Evolutionary conservation across 768 basidiomycete genomes (phyloP), one percentile per base, ranked within the genome.

Genomic region (Rhodosporidiobolus odoratus): DNA sequence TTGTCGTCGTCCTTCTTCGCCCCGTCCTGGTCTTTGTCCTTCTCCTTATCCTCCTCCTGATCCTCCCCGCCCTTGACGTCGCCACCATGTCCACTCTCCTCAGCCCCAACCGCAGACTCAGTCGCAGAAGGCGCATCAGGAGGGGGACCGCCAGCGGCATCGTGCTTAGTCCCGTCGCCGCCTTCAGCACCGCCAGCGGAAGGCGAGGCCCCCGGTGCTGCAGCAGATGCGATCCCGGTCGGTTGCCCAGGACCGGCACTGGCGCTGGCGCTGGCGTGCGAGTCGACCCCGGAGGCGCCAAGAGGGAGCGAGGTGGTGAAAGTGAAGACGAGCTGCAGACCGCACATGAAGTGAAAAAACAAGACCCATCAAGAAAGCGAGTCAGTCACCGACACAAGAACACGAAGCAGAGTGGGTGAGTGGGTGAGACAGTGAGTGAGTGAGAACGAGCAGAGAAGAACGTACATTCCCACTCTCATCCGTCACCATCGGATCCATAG

Each of bases 271-370:
- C 21, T 25, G 19, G 15, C 48, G 48, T 10, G 8, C 48, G 23
- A n/a, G 48, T 50, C 48, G 23, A 50, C 13, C 43, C 13, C 43
- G 43, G 43, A 43, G 43, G 43, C 21, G 12, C 21, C 43, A 21
- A 43, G 43, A 43, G 43, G 43, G 43, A 43, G 48, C 12, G 48
- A 50, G 23, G 48, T 50, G 8, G 48, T 50, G 48, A 50, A 50
- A n/a, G 48, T 50, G 48, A 50, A 50, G 48, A 50, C 48, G 48
- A 50, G 48, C 48, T 50, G 48, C 10, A n/a, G 48, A n/a, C n/a
- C n/a, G n/a, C n/a, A n/a, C n/a, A n/a, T n/a, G n/a, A n/a, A n/a
- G n/a, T n/a, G n/a, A n/a, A n/a, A n/a, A n/a, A n/a, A n/a, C n/a
- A n/a, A n/a, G n/a, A n/a, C n/a, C n/a, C n/a, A n/a, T n/a, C n/a